Evolutionary conservation across 768 basidiomycete genomes (phyloP), one percentile per base, ranked within the genome.

Genomic region (Tubosaeta brunneosetosa): DNA sequence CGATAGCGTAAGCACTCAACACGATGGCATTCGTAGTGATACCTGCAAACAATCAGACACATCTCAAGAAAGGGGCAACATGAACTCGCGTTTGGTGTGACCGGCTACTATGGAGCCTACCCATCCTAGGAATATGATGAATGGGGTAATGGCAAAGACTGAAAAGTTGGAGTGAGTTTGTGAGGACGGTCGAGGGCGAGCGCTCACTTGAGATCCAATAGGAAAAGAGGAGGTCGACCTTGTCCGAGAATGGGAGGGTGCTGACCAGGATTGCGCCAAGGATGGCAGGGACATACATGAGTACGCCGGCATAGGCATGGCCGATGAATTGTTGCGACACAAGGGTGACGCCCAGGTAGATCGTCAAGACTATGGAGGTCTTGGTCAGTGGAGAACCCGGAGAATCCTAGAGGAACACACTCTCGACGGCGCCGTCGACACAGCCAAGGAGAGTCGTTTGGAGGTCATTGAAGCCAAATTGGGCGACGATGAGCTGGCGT

Each of bases 11-110:
- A 1, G 78, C 83, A 52, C 80, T 75, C 38, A 91, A 77, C 40
- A 90, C 74, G 54, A 91, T 78, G n/a, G 86, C 88, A 61, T 90
- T 91, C 16, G 81, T 81, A 3, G 88, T 90, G 1, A 84, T 83
- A 47, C 81, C 84, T 86, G 56, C 16, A 38, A 34, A 26, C 17
- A 1, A 51, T 61, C 26, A 56, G 45, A 42, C 25, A 27, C 4
- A 38, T 38, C 31, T 41, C 32, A 17, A n/a, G 10, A 33, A 11
- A 46, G 44, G 47, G 41, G 17, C 9, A 40, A 33, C 3, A 33
- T 12, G 13, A 10, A 63, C 75, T 53, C 61, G 79, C 86, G 82
- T 69, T 88, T 88, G 3, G 88, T 90, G 65, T 88, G 86, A 26
- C 86, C 86, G 4, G 86, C 77, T 25, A 80, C 80, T 38, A 83